Conservation (phyloP, 2,329 filamentous ascomycete genomes). For the Aspergillus sojae region DNA sequence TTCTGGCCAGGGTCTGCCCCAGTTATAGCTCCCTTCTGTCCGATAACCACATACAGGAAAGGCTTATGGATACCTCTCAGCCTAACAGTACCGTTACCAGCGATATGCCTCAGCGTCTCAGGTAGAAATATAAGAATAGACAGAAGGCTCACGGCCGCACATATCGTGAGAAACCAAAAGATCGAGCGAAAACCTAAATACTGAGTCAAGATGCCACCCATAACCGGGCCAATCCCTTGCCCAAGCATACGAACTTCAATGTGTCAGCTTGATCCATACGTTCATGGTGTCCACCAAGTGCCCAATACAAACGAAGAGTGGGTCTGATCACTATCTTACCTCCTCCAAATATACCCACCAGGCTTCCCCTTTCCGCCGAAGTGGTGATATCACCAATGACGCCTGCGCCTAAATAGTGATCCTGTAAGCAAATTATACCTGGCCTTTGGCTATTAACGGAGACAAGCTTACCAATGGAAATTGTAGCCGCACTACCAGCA, state of each 20-base stretch:
- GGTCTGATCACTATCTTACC: background rate
- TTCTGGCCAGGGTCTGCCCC: constrained; percentile 18
- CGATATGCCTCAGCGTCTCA: constrained; percentile 44
- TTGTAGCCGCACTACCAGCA: constrained; percentile 12
- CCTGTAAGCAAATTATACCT: background rate
- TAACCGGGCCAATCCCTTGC: constrained; percentile 50
- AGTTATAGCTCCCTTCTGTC: constrained; percentile 23
- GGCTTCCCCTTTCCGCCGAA: constrained; percentile 42
- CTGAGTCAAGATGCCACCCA: constrained; percentile 42
- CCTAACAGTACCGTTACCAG: constrained; percentile 42
- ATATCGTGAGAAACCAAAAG: constrained; percentile 47
- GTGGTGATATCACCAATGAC: constrained; percentile 47
- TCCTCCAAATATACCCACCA: constrained; percentile 31
- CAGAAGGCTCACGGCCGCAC: constrained; percentile 38
- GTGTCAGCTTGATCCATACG: background rate
- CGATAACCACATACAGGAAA: constrained; percentile 34
- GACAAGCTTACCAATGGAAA: constrained; percentile 20
- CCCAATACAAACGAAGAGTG: background rate
- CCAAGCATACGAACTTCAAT: constrained; percentile 45
- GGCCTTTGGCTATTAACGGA: background rate
- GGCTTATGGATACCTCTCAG: constrained; percentile 47
- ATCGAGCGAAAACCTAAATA: constrained; percentile 43
- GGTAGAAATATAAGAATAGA: constrained; percentile 46
- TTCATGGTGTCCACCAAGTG: background rate
- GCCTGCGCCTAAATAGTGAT: constrained; percentile 25